Conservation (phyloP, 257 asterid species). For the Plantago elongata region DNA sequence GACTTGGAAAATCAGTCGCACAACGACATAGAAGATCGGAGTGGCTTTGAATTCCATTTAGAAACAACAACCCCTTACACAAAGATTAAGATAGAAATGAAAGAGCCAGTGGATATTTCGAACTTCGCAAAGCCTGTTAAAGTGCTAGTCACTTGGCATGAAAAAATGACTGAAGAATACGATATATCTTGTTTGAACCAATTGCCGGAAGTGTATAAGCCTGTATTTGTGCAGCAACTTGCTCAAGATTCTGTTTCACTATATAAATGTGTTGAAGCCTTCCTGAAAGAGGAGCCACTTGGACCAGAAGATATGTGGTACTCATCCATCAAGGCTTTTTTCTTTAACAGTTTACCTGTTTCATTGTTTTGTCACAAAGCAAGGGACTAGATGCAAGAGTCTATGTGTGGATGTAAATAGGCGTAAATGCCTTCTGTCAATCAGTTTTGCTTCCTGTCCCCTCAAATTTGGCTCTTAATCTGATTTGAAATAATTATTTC, state of each 20-base stretch:
- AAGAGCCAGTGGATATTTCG: slow-evolving; percentile 37
- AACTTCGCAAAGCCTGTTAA: slow-evolving; percentile 12
- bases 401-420: no score
- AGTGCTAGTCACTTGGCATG: slow-evolving; percentile 52
- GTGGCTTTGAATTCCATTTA: slow-evolving; percentile 36
- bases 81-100: slow-evolving; percentile 35
- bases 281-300: slow-evolving; percentile 73
- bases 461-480: neutral
- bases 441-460: neutral
- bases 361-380: neutral
- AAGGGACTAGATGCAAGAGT: neutral
- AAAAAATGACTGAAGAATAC: slow-evolving; percentile 39
- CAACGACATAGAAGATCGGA: neutral
- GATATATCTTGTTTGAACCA: slow-evolving; percentile 34
- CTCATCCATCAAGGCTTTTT: neutral
- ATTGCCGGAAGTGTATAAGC: slow-evolving; percentile 43
- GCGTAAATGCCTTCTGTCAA: neutral
- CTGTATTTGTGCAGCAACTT: slow-evolving; percentile 21
- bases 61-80: neutral
- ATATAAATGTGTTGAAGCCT: slow-evolving; percentile 56
- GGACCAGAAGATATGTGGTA: slow-evolving; percentile 85
- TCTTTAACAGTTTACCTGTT: neutral
- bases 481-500: slow-evolving; percentile 19
- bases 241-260: slow-evolving; percentile 46
- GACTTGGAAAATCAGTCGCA: slow-evolving; percentile 15